These are phyloP conservation scores for Oenanthe javanica DNA, from an alignment of 140 eudicot species.

Conservation along the genomic window DNA sequence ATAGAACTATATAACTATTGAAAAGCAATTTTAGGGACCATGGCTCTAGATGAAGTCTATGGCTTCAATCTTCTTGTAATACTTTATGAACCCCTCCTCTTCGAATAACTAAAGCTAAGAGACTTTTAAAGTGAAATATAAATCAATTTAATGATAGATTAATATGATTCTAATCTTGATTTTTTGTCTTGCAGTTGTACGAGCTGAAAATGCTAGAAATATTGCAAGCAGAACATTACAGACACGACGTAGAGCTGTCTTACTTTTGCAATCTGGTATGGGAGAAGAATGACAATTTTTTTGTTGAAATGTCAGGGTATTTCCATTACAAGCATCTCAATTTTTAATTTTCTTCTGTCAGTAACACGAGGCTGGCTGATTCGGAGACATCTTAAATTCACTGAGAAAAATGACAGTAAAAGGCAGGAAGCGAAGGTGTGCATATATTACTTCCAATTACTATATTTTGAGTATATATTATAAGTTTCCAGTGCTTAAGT, in stretches of 20 bases:
- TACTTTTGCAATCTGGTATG: conserved; percentile 43
- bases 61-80: background rate
- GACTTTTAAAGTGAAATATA: background rate
- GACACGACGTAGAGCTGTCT: conserved; percentile 22
- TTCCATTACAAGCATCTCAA: background rate
- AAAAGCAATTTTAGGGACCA: background rate
- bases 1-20: background rate
- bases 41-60: background rate
- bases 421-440: conserved; percentile 20
- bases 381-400: conserved; percentile 21
- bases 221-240: conserved; percentile 17
- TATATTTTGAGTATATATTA: background rate
- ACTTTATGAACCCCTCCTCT: background rate
- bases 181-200: conserved; percentile 34
- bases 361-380: conserved; percentile 49
- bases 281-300: background rate
- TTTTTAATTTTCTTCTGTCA: conserved; percentile 10
- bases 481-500: background rate
- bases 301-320: background rate
- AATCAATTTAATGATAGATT: background rate
- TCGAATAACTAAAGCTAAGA: background rate
- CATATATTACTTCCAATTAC: background rate
- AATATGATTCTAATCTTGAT: background rate
- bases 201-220: conserved; percentile 61
- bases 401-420: background rate